phyloP scores from a whole-genome alignment of 805 yeast species.

The Kazachstania psychrophila region DNA sequence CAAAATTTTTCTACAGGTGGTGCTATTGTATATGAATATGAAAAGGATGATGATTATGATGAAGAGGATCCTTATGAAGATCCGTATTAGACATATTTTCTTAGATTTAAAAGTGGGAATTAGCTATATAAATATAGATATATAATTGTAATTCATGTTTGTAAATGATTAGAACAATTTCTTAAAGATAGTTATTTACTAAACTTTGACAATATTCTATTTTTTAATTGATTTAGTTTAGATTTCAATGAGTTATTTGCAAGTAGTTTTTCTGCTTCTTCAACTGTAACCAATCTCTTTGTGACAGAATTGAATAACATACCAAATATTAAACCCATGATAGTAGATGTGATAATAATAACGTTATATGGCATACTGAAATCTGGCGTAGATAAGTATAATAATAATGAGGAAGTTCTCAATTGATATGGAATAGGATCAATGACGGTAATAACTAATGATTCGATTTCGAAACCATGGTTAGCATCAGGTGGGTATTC shows the following conservation, averaged over 20 bases:
- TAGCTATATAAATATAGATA: too few relatives aligned
- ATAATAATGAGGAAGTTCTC: slow-evolving; percentile 78
- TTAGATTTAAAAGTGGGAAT: too few relatives aligned
- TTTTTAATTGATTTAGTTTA: slow-evolving; percentile 13
- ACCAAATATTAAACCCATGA: slow-evolving; percentile 88
- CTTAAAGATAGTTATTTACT: neutral
- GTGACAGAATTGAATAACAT: slow-evolving; percentile 69
- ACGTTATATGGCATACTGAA: slow-evolving; percentile 98
- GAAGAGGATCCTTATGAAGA: slow-evolving; percentile 98
- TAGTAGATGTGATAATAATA: slow-evolving; percentile 84
- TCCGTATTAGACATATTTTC: slow-evolving; percentile 66
- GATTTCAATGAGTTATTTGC: slow-evolving; percentile 15
- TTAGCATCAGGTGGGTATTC: slow-evolving; percentile 99
- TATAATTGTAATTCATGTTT: neutral
- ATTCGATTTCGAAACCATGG: slow-evolving; percentile 92
- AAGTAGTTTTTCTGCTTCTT: slow-evolving; percentile 42
- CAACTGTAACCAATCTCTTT: slow-evolving; percentile 66
- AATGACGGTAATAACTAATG: slow-evolving; percentile 66
- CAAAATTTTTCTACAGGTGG: slow-evolving; percentile 73
- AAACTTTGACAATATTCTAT: slow-evolving; percentile 5
- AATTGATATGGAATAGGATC: slow-evolving; percentile 38
- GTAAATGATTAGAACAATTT: too few relatives aligned
- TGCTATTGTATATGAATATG: slow-evolving; percentile 91
- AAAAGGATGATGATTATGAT: slow-evolving; percentile 94
- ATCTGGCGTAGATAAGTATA: slow-evolving; percentile 92